Evolutionary conservation across 2,329 filamentous ascomycete genomes (phyloP), one percentile per base, ranked within the genome.

Genomic region (Penicillium sp.): DNA sequence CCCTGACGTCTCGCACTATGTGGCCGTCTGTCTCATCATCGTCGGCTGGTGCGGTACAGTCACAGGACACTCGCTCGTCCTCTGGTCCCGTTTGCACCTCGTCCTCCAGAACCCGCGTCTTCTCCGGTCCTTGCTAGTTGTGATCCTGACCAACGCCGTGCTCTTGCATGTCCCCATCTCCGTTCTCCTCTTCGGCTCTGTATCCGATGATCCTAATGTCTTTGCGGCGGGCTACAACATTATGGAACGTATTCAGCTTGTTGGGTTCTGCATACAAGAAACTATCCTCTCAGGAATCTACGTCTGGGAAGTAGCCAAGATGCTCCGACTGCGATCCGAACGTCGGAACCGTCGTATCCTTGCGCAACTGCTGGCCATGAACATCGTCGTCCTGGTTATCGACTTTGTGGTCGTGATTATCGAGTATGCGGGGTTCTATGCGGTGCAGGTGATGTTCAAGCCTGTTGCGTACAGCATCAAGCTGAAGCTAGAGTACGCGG

Each of bases 401-500:
- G 82, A 84, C 64, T 67, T 81, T 60, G 75, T 76, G 3, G 54
- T 82, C 15, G 67, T 84, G 9, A 75, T 72, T 23, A 66, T 80
- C 3, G 70, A 78, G 31, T 79, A 79, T 64, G 75, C 75, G 17
- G 72, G 76, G 21, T 75, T 79, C 30, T 77, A 78, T 30, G 67
- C 72, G 2, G 63, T 80, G 11, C 78, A 82, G 64, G 75, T 76
- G 9, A 72, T 73, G 56, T 75, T 78, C 62, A 81, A 81, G 60
- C 73, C 76, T 0, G 75, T 75, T 8, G 70, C 67, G 0, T 76
- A 76, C 55, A 75, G 73, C 56, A 66, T 76, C 60, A 76, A 76
- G 76, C 75, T 85, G 38, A 84, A 85, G 58, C 79, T 86, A 5
- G 86, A 88, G 71, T 82, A 83, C 63, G 81, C 83, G 21, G 81